phyloP scores from a whole-genome alignment of 2,329 filamentous ascomycete species.

The Cladosporium austrohemisphaericum region DNA sequence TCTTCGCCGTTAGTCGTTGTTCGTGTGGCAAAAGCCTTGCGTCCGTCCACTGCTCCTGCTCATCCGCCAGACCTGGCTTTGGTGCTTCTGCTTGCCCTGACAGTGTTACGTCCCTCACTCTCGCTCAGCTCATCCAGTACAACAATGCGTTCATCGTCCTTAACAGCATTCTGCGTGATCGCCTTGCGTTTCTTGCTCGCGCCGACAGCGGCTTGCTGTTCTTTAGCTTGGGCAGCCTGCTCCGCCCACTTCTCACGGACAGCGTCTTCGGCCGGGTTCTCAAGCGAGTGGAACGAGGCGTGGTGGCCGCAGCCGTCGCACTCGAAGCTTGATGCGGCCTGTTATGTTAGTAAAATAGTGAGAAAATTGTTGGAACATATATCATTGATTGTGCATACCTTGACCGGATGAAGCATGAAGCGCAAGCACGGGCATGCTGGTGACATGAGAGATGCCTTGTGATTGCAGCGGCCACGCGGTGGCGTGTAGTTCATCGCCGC shows the following conservation, averaged over 20 bases:
- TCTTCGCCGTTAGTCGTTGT: too few relatives aligned
- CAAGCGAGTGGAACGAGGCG: constrained; percentile 52
- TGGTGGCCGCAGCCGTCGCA: constrained; percentile 56
- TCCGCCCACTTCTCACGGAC: constrained; percentile 45
- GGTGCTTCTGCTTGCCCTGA: constrained; percentile 16
- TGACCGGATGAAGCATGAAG: constrained; percentile 57
- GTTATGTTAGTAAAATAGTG: not conserved
- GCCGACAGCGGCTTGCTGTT: constrained; percentile 16
- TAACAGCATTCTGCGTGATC: not conserved
- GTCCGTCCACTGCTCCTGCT: too few relatives aligned
- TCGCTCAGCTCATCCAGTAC: constrained; percentile 2
- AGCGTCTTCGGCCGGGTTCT: constrained; percentile 49
- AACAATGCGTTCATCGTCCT: constrained; percentile 2
- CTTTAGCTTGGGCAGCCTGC: constrained; percentile 26
- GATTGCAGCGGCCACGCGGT: constrained; percentile 50
- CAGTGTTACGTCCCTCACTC: not conserved
- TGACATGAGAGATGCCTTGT: constrained; percentile 45
- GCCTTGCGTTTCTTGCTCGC: constrained; percentile 19
- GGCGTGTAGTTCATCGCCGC: constrained; percentile 49
- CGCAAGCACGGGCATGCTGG: constrained; percentile 50
- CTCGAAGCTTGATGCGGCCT: constrained; percentile 50
- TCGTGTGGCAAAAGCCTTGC: too few relatives aligned
- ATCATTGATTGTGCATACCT: constrained; percentile 37
- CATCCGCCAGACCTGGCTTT: not conserved
- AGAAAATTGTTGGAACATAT: not conserved